Conservation (phyloP, 805 yeast species). For the Candida gorgasii region DNA sequence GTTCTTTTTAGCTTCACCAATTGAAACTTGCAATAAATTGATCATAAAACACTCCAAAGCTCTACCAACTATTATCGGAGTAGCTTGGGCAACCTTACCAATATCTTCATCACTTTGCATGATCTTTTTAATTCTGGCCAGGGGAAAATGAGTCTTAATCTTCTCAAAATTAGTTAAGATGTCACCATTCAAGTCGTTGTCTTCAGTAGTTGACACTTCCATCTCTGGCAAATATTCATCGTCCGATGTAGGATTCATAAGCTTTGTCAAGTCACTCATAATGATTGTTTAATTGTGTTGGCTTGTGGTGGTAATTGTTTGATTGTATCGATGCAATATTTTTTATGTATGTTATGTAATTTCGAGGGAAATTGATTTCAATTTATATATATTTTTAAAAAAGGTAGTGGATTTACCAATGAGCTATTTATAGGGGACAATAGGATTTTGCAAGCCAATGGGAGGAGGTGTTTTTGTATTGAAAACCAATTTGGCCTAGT, state of each 20-base stretch:
- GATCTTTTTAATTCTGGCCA: constrained; percentile 91
- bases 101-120: constrained; percentile 99
- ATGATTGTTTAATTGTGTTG: not conserved
- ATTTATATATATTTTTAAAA: not conserved
- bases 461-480: not conserved
- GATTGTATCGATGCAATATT: not conserved
- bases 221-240: constrained; percentile 12
- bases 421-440: not conserved
- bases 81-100: constrained; percentile 97
- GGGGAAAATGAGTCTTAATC: constrained; percentile 83
- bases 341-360: not conserved
- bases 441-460: not conserved
- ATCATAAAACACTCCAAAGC: constrained; percentile 92
- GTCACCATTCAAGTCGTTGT: constrained; percentile 7
- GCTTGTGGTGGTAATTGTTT: not conserved
- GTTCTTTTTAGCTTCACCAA: constrained; percentile 69
- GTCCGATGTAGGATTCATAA: constrained; percentile 18
- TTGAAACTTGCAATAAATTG: constrained; percentile 80
- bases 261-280: constrained; percentile 16
- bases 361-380: constrained; percentile 3
- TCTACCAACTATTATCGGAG: constrained; percentile 96
- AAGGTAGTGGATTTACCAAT: constrained; percentile 5
- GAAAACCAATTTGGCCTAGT: no score
- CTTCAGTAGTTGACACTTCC: constrained; percentile 2
- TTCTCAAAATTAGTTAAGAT: constrained; percentile 41